phyloP scores from a whole-genome alignment of 2,329 filamentous ascomycete species.

The Podosphaera xanthii region DNA sequence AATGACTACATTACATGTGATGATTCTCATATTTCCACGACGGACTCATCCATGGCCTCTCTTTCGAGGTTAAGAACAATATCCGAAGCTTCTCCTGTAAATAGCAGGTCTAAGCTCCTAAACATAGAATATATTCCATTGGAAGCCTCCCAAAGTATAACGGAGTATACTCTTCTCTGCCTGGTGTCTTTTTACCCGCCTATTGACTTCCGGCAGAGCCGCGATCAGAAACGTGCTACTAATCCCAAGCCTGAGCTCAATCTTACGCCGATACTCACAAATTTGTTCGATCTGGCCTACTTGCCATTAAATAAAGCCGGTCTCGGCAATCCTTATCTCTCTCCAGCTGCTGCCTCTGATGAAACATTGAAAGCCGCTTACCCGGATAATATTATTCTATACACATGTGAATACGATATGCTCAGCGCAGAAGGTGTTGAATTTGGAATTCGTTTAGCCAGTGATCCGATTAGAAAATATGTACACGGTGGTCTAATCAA shows the following conservation, averaged over 20 bases:
- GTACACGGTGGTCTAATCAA: conserved; percentile 34
- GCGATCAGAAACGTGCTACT: conserved; percentile 30
- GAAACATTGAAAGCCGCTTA: conserved; percentile 23
- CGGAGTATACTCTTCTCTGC: conserved; percentile 26
- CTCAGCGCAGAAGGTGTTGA: conserved; percentile 34
- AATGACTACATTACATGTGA: background rate
- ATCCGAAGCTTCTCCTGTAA: conserved; percentile 2
- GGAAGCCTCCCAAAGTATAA: conserved; percentile 15
- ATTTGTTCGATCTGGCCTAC: conserved; percentile 40
- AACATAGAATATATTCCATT: conserved; percentile 14
- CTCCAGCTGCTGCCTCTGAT: conserved; percentile 32
- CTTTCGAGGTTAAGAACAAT: background rate
- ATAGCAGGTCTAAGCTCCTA: conserved; percentile 11
- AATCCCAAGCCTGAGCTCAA: conserved; percentile 33
- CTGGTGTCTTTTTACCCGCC: conserved; percentile 38
- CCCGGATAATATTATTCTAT: conserved; percentile 31
- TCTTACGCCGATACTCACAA: conserved; percentile 31
- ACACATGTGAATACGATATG: conserved; percentile 44
- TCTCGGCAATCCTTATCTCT: conserved; percentile 30
- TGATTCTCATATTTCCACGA: background rate
- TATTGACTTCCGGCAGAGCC: conserved; percentile 34
- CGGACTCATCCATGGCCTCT: background rate
- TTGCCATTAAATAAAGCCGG: conserved; percentile 22
- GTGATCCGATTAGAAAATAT: conserved; percentile 25
- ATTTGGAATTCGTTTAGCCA: conserved; percentile 34